These are phyloP conservation scores for Trichosanthes truncata DNA, from an alignment of 306 rosid species.

Conservation along the genomic window DNA sequence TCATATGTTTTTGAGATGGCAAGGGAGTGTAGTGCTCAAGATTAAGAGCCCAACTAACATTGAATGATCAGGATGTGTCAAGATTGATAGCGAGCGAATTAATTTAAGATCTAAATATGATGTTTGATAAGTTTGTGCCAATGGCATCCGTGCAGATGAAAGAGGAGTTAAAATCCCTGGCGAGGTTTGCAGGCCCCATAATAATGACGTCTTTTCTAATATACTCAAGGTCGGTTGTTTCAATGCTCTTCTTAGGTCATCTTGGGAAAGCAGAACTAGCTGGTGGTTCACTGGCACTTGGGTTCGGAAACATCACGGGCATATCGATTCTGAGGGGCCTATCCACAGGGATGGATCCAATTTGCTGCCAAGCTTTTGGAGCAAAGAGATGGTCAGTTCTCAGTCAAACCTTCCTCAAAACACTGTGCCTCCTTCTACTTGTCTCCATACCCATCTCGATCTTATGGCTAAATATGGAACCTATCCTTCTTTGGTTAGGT, in stretches of 20 bases:
- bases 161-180: slow-evolving; percentile 52
- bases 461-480: slow-evolving; percentile 64
- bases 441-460: slow-evolving; percentile 63
- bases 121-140: slow-evolving; percentile 2
- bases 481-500: slow-evolving; percentile 51
- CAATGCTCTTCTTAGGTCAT: slow-evolving; percentile 76
- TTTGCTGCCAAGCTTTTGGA: slow-evolving; percentile 92
- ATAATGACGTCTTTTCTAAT: slow-evolving; percentile 47
- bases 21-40: too few relatives aligned
- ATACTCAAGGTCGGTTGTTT: slow-evolving; percentile 58
- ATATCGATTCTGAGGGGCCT: slow-evolving; percentile 63
- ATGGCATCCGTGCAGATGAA: slow-evolving; percentile 39
- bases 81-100: not conserved
- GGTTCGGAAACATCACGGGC: slow-evolving; percentile 75
- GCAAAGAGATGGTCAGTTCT: slow-evolving; percentile 64
- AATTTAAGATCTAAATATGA: not conserved
- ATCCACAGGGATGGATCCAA: slow-evolving; percentile 76
- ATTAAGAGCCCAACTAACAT: not conserved
- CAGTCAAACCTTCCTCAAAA: slow-evolving; percentile 54
- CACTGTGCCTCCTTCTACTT: slow-evolving; percentile 53
- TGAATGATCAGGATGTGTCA: not conserved
- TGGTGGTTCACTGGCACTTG: slow-evolving; percentile 81
- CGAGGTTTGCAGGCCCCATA: slow-evolving; percentile 52
- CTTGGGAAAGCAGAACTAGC: slow-evolving; percentile 74
- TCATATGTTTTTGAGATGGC: too few relatives aligned